Percentiles rank a stretch among this genome's conserved stretches.
Evolutionary conservation across 306 rosid species (phyloP).

Genomic region (Pterocarpus santalinus): DNA sequence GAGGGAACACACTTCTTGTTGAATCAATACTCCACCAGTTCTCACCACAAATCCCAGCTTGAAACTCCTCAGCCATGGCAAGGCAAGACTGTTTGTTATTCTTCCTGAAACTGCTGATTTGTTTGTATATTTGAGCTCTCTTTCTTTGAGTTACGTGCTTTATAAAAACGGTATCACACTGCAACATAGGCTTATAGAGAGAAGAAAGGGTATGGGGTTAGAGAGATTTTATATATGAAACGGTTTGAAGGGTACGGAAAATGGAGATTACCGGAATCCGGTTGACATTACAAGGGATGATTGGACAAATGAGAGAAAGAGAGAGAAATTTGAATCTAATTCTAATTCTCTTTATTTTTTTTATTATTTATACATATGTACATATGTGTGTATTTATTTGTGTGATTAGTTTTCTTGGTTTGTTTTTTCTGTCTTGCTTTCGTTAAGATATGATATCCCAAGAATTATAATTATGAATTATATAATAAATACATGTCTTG

Average conservation of each 20-base stretch:
- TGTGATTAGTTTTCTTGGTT: not conserved
- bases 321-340: conserved; percentile 67
- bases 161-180: not conserved
- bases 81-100: not conserved
- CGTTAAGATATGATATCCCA: not conserved
- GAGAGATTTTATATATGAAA: conserved; percentile 47
- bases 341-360: conserved; percentile 41
- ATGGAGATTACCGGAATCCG: conserved; percentile 54
- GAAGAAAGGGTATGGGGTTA: conserved; percentile 6
- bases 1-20: conserved; percentile 56
- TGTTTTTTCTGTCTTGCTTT: not conserved
- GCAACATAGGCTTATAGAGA: conserved; percentile 11
- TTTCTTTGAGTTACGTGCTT: conserved; percentile 2
- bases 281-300: conserved; percentile 69
- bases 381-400: not conserved
- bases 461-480: not conserved
- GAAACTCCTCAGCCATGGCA: conserved; percentile 79
- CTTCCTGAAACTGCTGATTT: conserved; percentile 1
- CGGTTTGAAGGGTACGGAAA: conserved; percentile 53
- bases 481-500: conserved; percentile 20
- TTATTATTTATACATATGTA: not conserved
- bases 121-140: not conserved
- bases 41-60: conserved; percentile 73
- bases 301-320: conserved; percentile 54
- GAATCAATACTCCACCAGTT: conserved; percentile 73